Evolutionary conservation across 768 basidiomycete species (phyloP), one percentile per base, ranked within the genome.

Genomic region (Lentinula raphanica): DNA sequence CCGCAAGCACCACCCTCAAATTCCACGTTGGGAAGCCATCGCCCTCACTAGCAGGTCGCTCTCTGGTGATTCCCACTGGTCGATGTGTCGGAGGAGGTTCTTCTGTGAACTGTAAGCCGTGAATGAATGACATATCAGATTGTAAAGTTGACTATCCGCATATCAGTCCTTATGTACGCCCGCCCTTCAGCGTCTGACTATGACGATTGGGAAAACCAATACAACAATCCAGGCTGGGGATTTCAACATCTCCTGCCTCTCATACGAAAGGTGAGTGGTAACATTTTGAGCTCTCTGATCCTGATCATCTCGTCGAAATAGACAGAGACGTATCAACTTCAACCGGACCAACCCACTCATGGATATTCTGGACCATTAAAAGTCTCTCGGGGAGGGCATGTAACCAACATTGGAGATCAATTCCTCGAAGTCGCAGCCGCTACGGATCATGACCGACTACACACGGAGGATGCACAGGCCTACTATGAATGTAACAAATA

Each of bases 81-180:
- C 66, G 72, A 49, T 71, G 70, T 44, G 58, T 82, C 1, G 80
- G 80, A 1, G 80, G 80, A 0, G 80, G 80, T 0, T 78, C 77
- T 0, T 69, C 72, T 39, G 71, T 81, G 27, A 81, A 80, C 56
- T 76, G 79, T 79, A 46, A 44, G 68, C 29, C 3, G n/a, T 7
- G 19, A 5, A 15, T 32, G 25, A 5, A 15, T 32, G 25, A 15
- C 25, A 23, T 0, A 8, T 29, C 11, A 29, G 12, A 28, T 29
- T 1, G 11, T 23, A 21, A 4, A 38, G 13, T 5, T 38, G 25
- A 36, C 35, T 25, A 5, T 15, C 42, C n/a, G n/a, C n/a, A 29
- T 8, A 19, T 23, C 25, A 65, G 61, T 69, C 45, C 69, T 66
- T 63, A 66, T 74, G 70, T 81, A 81, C 56, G 74, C 71, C 0